Conservation (phyloP, 352 stramenopile species). For the Pythium oligandrum region DNA sequence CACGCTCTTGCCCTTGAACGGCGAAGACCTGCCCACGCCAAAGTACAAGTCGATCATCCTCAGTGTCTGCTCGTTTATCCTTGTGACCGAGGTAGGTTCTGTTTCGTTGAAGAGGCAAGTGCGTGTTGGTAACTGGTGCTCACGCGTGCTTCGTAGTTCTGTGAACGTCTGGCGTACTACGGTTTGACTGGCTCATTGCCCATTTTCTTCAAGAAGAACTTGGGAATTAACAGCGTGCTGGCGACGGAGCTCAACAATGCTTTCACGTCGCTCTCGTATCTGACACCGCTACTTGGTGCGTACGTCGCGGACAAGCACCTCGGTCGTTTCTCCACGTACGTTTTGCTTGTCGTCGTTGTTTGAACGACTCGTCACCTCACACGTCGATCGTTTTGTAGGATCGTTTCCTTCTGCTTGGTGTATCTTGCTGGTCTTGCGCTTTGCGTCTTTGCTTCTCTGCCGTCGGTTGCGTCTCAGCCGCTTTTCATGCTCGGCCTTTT, state of each 20-base stretch:
- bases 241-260: slow-evolving; percentile 80
- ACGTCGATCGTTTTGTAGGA: slow-evolving; percentile 30
- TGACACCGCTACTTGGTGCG: slow-evolving; percentile 79
- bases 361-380: slow-evolving; percentile 2
- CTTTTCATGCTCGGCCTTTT: slow-evolving; percentile 82
- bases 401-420: slow-evolving; percentile 66
- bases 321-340: slow-evolving; percentile 69
- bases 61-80: slow-evolving; percentile 85
- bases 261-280: slow-evolving; percentile 82
- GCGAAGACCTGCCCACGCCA: too few species aligned
- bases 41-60: slow-evolving; percentile 67
- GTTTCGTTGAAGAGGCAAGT: slow-evolving; percentile 17
- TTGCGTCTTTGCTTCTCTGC: slow-evolving; percentile 63
- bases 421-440: slow-evolving; percentile 62
- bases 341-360: slow-evolving; percentile 22
- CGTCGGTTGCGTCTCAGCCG: slow-evolving; percentile 42
- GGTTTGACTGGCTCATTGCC: slow-evolving; percentile 76
- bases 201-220: slow-evolving; percentile 85
- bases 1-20: too few species aligned
- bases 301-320: slow-evolving; percentile 82
- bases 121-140: slow-evolving; percentile 21
- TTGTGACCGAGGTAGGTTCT: slow-evolving; percentile 59
- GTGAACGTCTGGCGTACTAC: slow-evolving; percentile 80
- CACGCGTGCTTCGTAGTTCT: slow-evolving; percentile 51
- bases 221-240: slow-evolving; percentile 68